Evolutionary conservation across 257 asterid genomes (phyloP), one percentile per base, ranked within the genome.

Genomic region (Dorcoceras hygrometricum): DNA sequence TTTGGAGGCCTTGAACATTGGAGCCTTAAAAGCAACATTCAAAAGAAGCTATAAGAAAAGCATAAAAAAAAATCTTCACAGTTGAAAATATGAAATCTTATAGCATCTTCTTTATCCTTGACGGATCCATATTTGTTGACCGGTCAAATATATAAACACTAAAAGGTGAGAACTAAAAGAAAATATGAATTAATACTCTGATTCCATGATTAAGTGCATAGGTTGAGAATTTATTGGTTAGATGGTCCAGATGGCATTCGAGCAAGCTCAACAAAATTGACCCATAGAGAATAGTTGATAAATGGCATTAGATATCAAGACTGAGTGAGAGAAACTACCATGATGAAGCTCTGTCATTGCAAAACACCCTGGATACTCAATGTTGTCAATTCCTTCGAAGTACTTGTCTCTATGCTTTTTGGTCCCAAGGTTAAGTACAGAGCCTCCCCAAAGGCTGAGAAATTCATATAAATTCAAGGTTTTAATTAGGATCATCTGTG

Each of bases 311-410:
- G 23, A 26, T 62, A 50, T 14, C n/a, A 48, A 7, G n/a, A 6
- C 12, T 24, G 51, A 61, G 71, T 59, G 46, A 36, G 67, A 78
- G 76, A 67, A 75, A n/a, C 55, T 84, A 93, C 99, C 99, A 72
- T 93, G 99, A 85, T 93, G 95, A 77, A 93, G 96, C 71, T 93
- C 97, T 0, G 99, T 93, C 99, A 93, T 93, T 0, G 97, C 99
- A 65, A 93, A 90, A 83, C 99, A 90, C 46, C 97, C 99, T 4
- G 88, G 75, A 72, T 90, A 93, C 66, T 90, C 97, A 80, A 93
- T n/a, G 53, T 65, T 88, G 89, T 90, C 97, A 56, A 88, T 93
- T 57, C 89, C 88, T 11, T 93, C 87, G 54, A 88, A 93, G 76
- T 82, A 93, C 71, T 88, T 90, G 68, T 93, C 99, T 71, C 77